A percentile compares a stretch with the other conserved stretches of the same genome.
Conservation (phyloP, 495 filamentous ascomycete species). For the Pyrenula massariospora region DNA sequence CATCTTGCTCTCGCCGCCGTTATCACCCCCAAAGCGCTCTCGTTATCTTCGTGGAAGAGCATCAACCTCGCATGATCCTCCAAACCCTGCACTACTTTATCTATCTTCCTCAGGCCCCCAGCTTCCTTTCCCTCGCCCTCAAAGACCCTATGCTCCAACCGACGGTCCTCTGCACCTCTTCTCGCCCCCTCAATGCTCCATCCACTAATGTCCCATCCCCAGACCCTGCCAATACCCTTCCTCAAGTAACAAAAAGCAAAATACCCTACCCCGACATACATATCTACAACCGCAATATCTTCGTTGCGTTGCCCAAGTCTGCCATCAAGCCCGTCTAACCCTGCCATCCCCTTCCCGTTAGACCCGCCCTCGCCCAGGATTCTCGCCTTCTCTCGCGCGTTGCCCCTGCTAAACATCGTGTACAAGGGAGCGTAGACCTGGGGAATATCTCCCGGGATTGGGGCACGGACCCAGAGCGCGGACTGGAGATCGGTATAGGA, state of each 20-base stretch:
- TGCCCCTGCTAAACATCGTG: constrained; percentile 88
- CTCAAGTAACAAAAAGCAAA: constrained; percentile 72
- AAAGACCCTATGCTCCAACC: constrained; percentile 47
- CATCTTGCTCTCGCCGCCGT: constrained; percentile 8
- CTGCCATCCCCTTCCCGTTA: constrained; percentile 15
- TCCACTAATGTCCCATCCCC: constrained; percentile 82
- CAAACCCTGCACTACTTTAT: constrained; percentile 5
- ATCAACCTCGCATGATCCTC: constrained; percentile 15
- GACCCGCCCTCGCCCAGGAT: constrained; percentile 32
- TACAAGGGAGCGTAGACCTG: constrained; percentile 80
- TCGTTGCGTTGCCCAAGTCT: constrained; percentile 12
- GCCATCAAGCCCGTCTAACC: constrained; percentile 15
- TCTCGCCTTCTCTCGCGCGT: constrained; percentile 77
- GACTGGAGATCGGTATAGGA: constrained; percentile 34
- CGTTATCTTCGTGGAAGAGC: constrained; percentile 65
- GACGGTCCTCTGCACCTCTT: constrained; percentile 57
- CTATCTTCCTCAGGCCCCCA: neutral
- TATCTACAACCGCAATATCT: constrained; percentile 53
- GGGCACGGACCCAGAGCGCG: constrained; percentile 63
- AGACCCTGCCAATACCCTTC: constrained; percentile 55
- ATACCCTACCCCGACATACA: constrained; percentile 90
- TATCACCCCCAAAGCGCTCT: constrained; percentile 37
- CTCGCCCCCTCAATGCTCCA: constrained; percentile 78
- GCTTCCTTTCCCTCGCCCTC: constrained; percentile 10
- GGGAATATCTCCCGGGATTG: constrained; percentile 64